Base-by-base conservation (phyloP, 805 yeast species). In the Candida pseudoglaebosa region DNA sequence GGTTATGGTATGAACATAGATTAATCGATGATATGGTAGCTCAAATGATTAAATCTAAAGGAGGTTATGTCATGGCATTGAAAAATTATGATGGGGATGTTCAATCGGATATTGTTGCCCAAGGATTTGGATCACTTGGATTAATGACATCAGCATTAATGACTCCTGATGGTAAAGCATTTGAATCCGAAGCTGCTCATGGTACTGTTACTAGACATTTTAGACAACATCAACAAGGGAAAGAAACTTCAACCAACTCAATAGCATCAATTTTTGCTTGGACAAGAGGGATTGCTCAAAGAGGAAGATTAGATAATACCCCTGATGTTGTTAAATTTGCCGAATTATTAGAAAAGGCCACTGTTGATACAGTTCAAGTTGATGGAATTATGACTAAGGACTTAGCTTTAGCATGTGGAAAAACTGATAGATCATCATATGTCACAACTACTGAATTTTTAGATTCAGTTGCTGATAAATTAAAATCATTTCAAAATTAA, bases 21-120 rank as follows among this genome's bases (percentile, higher is more conserved):
- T 71, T 84, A 56, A 84, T 84, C 46, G 93, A 84, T 61, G 93
- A 84, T 58, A 84, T 84, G 89, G 93, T 84, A 44, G 91, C 91
- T 4, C 93, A 84, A 63, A 84, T 84, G 93, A 64, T 84, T 56
- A 84, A 84, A 61, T 84, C 91, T 18, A 80, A 80, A 53, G 93
- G 93, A 54, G 93, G 93, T 4, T 84, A 75, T 55, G 76, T 84
- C 45, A 75, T 84, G 71, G 91, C 91, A 35, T 70, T 84, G 70
- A 84, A 84, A 62, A 84, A 84, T 62, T 84, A 84, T 56, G 93
- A 84, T 58, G 93, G 93, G 62, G 93, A 84, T 58, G 93, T 84
- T 39, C 88, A 83, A 61, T 78, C 86, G 5, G 93, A 84, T 59
- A 84, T 84, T 46, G 90, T 84, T 40, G 93, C 93, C 3, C 93